Conservation (phyloP, 164 flowering plant genomes). For the Sedum album region DNA sequence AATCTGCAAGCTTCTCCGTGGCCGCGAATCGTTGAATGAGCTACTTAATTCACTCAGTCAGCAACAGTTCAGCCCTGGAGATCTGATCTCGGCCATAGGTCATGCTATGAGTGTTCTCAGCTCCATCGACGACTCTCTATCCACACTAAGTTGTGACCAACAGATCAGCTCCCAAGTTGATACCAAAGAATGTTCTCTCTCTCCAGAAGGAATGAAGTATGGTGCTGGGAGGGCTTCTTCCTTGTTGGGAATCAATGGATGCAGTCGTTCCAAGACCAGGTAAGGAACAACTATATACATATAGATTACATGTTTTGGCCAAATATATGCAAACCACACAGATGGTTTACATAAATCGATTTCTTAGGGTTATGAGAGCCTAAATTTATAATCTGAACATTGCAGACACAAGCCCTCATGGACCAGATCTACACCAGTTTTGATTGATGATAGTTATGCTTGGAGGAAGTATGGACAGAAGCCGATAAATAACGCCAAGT, state of each 20-base stretch:
- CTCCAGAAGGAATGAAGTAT: neutral
- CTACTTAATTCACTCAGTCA: neutral
- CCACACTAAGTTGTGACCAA: neutral
- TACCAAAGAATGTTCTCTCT: neutral
- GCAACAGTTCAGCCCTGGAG: neutral
- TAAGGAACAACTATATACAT: neutral
- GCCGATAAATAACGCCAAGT: neutral
- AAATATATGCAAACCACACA: neutral
- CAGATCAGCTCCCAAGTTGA: neutral
- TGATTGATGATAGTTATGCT: neutral
- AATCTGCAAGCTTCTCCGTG: neutral
- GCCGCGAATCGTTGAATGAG: neutral
- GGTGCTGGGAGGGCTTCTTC: neutral
- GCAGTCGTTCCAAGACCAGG: neutral
- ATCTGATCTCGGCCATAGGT: neutral
- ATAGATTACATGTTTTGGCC: neutral
- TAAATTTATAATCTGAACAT: neutral
- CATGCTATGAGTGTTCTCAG: neutral
- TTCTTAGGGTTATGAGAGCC: neutral
- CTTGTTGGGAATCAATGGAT: neutral
- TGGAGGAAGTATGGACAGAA: slow-evolving; percentile 2
- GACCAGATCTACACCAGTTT: slow-evolving; percentile 7
- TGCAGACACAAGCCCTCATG: slow-evolving; percentile 17
- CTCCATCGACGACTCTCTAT: neutral
- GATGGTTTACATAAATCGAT: neutral